Evolutionary conservation across 1,139 yeast genomes (phyloP).

Genomic region (Chernovozyma aurita): DNA sequence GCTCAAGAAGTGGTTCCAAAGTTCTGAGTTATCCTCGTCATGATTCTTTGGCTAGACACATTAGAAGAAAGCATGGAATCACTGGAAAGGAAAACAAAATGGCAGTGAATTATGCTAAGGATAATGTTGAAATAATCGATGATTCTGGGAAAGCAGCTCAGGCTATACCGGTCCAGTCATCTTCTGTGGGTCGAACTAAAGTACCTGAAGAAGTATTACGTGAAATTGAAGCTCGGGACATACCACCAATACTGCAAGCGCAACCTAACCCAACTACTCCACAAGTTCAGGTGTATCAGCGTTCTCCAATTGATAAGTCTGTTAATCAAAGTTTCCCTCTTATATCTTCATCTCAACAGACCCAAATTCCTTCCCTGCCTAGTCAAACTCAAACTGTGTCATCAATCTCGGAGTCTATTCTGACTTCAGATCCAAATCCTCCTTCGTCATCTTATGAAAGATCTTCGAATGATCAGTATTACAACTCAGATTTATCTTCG

Average conservation of each 20-base stretch:
- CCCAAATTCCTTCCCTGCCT: neutral
- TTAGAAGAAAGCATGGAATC: slow-evolving; percentile 43
- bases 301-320: neutral
- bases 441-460: neutral
- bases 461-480: slow-evolving; percentile 14
- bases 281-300: neutral
- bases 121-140: slow-evolving; percentile 37
- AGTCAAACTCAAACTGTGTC: no score
- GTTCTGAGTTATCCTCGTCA: slow-evolving; percentile 45
- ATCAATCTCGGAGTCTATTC: no score
- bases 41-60: slow-evolving; percentile 44
- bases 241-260: no score
- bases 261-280: no score
- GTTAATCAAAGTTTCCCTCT: neutral
- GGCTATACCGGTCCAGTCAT: neutral
- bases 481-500: slow-evolving; percentile 26
- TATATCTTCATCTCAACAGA: neutral
- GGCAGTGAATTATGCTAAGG: slow-evolving; percentile 48
- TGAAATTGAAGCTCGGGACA: neutral
- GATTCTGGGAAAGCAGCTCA: slow-evolving; percentile 17
- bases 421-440: slow-evolving; percentile 5
- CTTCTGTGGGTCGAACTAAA: neutral
- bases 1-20: slow-evolving; percentile 33
- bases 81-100: slow-evolving; percentile 44
- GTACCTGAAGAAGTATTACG: neutral